Percentiles rank a stretch among this genome's conserved stretches.
phyloP scores from a whole-genome alignment of 1,139 yeast genomes.

The Protomyces lactucae-debilis region DNA sequence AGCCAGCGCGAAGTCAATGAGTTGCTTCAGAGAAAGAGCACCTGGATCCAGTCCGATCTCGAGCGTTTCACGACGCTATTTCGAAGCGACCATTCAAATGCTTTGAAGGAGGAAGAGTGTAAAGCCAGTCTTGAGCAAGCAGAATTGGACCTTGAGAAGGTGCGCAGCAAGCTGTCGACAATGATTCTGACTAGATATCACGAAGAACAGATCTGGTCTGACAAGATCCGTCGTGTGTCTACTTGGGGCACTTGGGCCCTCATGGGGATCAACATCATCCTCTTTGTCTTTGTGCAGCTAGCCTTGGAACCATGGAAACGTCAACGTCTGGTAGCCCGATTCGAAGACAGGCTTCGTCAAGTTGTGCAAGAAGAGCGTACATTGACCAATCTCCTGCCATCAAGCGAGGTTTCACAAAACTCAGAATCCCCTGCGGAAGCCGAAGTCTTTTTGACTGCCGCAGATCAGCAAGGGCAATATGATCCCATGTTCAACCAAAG shows the following conservation, averaged over 20 bases:
- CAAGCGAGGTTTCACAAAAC: no score
- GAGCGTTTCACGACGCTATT: constrained; percentile 79
- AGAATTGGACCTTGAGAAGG: constrained; percentile 64
- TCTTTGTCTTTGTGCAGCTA: constrained; percentile 77
- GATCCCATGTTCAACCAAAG: background rate
- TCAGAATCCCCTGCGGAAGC: no score
- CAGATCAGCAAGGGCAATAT: background rate
- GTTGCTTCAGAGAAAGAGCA: constrained; percentile 73
- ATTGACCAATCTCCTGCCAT: no score
- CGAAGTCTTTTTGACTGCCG: background rate
- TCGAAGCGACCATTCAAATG: constrained; percentile 73
- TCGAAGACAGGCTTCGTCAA: constrained; percentile 21
- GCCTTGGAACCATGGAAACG: constrained; percentile 95
- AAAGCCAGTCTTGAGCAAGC: constrained; percentile 50
- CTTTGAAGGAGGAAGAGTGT: constrained; percentile 54
- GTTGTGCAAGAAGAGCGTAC: constrained; percentile 13
- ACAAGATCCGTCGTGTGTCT: constrained; percentile 84
- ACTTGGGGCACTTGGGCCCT: constrained; percentile 95
- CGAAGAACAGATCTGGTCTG: constrained; percentile 98
- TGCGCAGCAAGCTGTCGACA: constrained; percentile 64
- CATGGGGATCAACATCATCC: constrained; percentile 76
- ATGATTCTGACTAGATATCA: constrained; percentile 84
- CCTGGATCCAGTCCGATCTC: constrained; percentile 72
- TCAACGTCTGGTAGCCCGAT: constrained; percentile 53
- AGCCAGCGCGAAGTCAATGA: constrained; percentile 88